Base-by-base conservation (phyloP, 1,284 basidiomycete genomes). In the Melampsora medusae region DNA sequence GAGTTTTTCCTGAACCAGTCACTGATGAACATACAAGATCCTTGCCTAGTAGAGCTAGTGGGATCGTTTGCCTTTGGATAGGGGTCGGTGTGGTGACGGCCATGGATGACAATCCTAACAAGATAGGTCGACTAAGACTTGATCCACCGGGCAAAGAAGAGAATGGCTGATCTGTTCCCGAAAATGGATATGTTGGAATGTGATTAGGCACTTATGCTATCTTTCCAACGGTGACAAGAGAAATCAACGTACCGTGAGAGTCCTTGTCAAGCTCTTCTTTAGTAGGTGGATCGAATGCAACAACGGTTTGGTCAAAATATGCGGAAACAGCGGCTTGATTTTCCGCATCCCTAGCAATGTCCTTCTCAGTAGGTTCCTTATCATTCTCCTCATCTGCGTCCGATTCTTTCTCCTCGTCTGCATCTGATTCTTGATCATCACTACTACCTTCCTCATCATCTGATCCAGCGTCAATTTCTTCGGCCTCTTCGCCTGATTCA, bases 1-100 rank as follows among this genome's bases (percentile, higher is more conserved):
- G 94, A 0, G 95, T 98, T 85, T 98, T 98, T 79, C 95, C 95
- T 4, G 92, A 96, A 78, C 95, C 95, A 12, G 95, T 98, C 14
- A 96, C 92, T 22, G 96, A 95, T 77, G 89, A 91, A 56, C 94
- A 96, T 69, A 99, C 93, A 56, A 98, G 88, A 83, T 98, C 95
- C 81, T 97, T 94, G 70, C 96, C 96, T 19, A 95, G 85, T 17
- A 99, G 87, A 33, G 93, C 94, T 62, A 95, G 89, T 14, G 95
- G 95, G 68, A 99, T 93, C 7, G 94, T 91, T 65, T 92, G 90
- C 1, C 91, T 88, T 84, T 99, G 95, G 71, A 99, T 98, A 0
- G 96, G 96, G 0, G 97, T 99, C 4, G 97, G 97, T 42, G 88
- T 89, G 67, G 87, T 84, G 82, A 97, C 93, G 48, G 89, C 88